Percentiles rank a stretch among this genome's conserved stretches.
Evolutionary conservation across 202 grass and related monocot species (phyloP).

Genomic region (Hordeum pubiflorum): DNA sequence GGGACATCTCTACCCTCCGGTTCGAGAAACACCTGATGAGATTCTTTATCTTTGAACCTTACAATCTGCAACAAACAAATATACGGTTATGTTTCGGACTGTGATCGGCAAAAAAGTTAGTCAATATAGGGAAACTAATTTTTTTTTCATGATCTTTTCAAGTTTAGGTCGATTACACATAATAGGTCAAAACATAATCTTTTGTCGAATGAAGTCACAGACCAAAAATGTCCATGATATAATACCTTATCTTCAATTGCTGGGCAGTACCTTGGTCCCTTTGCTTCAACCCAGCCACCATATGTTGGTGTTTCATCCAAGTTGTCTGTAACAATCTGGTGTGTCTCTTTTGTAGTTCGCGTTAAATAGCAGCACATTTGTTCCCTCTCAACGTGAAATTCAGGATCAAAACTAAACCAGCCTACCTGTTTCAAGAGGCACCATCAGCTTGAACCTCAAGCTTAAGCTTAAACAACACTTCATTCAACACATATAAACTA

Average conservation of each 20-base stretch:
- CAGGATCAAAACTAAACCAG: slow-evolving; percentile 98
- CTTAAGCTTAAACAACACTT: not conserved
- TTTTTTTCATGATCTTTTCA: not conserved
- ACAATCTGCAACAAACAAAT: slow-evolving; percentile 62
- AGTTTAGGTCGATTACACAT: not conserved
- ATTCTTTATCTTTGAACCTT: slow-evolving; percentile 97
- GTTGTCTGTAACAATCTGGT: slow-evolving; percentile 85
- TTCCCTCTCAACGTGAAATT: slow-evolving; percentile 68
- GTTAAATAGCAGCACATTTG: slow-evolving; percentile 99
- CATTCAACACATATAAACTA: not conserved
- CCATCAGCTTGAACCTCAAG: slow-evolving; percentile 14
- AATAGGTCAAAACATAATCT: not conserved
- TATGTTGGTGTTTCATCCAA: slow-evolving; percentile 94
- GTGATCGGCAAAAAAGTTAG: not conserved
- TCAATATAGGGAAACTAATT: not conserved
- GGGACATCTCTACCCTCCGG: slow-evolving; percentile 93
- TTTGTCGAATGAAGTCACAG: not conserved
- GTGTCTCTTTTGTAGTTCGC: slow-evolving; percentile 78
- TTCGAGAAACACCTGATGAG: slow-evolving; percentile 97
- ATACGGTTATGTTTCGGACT: slow-evolving; percentile 5
- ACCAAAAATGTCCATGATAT: not conserved
- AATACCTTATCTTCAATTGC: slow-evolving; percentile 96
- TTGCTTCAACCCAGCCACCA: slow-evolving; percentile 97
- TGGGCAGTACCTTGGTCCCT: slow-evolving; percentile 92
- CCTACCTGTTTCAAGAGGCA: slow-evolving; percentile 65